Evolutionary conservation across 306 rosid genomes (phyloP).

Genomic region (Dalbergia cochinchinensis): DNA sequence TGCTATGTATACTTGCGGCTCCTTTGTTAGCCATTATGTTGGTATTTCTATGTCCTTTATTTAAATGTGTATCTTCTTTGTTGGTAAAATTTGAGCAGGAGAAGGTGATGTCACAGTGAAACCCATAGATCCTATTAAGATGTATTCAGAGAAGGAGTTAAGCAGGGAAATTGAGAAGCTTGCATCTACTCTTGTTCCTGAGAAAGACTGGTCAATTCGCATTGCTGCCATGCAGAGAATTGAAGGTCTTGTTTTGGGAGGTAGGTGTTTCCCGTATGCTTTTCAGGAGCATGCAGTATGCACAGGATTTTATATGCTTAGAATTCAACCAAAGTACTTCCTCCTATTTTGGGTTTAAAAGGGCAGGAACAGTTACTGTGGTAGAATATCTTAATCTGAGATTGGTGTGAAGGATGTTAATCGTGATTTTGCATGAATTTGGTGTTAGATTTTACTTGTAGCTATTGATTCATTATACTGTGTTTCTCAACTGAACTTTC

Average conservation of each 20-base stretch:
- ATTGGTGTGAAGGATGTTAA: conserved; percentile 31
- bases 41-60: conserved; percentile 36
- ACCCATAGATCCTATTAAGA: conserved; percentile 77
- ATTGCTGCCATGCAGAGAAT: conserved; percentile 95
- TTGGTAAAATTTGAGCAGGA: conserved; percentile 61
- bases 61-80: conserved; percentile 40
- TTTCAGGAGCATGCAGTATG: conserved; percentile 36
- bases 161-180: conserved; percentile 91
- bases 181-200: conserved; percentile 92
- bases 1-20: conserved; percentile 7
- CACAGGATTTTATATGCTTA: conserved; percentile 15
- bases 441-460: conserved; percentile 41
- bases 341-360: conserved; percentile 30
- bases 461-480: conserved; percentile 17
- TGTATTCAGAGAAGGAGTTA: conserved; percentile 95
- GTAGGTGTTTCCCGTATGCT: conserved; percentile 56
- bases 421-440: conserved; percentile 40
- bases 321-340: conserved; percentile 29
- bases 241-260: conserved; percentile 96
- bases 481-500: conserved; percentile 32
- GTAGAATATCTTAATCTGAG: conserved; percentile 37
- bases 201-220: conserved; percentile 97
- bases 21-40: conserved; percentile 15
- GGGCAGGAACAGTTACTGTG: conserved; percentile 24
- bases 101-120: conserved; percentile 77